Percentiles rank a stretch among this genome's conserved stretches.
These are phyloP conservation scores for Chlorella sp. DNA, from an alignment of 139 green algal species.

Conservation along the genomic window DNA sequence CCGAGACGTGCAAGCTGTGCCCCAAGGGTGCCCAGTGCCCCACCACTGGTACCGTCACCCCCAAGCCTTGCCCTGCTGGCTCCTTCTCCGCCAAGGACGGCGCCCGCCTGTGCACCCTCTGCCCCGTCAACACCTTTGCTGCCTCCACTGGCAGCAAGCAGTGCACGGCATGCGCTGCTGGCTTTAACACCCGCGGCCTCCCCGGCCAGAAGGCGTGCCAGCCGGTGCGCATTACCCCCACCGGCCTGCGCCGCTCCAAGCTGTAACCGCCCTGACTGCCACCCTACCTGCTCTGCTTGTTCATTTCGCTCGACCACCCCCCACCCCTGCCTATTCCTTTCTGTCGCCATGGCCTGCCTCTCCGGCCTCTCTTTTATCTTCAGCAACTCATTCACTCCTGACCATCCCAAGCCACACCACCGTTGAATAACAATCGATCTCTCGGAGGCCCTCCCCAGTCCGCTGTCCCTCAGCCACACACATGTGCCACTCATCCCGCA, in stretches of 20 bases:
- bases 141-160: neutral
- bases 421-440: too few species aligned
- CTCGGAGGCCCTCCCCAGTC: too few species aligned
- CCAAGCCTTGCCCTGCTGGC: neutral
- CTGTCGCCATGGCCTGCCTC: too few species aligned
- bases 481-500: too few species aligned
- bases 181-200: slow-evolving; percentile 21
- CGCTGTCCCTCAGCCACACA: too few species aligned
- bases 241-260: neutral
- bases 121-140: slow-evolving; percentile 9
- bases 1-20: neutral
- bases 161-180: neutral
- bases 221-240: neutral
- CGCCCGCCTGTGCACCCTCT: neutral
- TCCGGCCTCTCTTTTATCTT: too few species aligned
- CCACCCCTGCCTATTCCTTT: too few species aligned
- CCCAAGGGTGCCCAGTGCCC: neutral
- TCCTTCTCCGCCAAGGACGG: neutral
- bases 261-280: neutral
- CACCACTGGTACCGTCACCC: neutral
- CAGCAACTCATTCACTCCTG: too few species aligned
- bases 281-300: neutral
- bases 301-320: too few species aligned
- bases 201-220: slow-evolving; percentile 10
- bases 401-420: too few species aligned